Conservation (phyloP, 352 stramenopile genomes). For the Phytophthora sp. region DNA sequence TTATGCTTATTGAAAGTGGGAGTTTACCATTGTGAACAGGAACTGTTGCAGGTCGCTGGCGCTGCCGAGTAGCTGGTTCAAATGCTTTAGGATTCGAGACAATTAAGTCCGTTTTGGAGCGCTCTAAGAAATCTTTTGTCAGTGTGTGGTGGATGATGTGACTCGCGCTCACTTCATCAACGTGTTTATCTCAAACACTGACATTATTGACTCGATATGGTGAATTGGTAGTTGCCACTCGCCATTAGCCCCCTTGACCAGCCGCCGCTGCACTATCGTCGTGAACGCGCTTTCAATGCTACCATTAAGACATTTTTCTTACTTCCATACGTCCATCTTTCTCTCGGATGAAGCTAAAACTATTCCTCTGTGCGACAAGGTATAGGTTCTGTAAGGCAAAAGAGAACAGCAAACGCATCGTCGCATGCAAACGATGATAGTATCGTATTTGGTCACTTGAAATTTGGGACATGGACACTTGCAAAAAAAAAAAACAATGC, state of each 20-base stretch:
- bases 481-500: conserved; percentile 13
- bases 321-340: background rate
- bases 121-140: conserved; percentile 11
- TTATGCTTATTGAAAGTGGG: background rate
- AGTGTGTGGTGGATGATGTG: conserved; percentile 12
- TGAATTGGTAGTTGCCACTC: conserved; percentile 13
- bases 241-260: conserved; percentile 11
- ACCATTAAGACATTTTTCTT: background rate
- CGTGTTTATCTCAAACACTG: background rate
- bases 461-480: conserved; percentile 9
- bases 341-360: background rate
- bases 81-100: background rate
- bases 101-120: background rate
- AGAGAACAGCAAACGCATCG: background rate
- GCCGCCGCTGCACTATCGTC: conserved; percentile 21
- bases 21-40: background rate
- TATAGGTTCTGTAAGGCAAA: background rate
- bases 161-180: conserved; percentile 1
- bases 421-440: conserved; percentile 4
- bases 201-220: background rate
- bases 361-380: conserved; percentile 15
- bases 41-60: background rate
- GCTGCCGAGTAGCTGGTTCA: background rate
- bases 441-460: conserved; percentile 24
- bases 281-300: conserved; percentile 20